A percentile compares a stretch with the other conserved stretches of the same genome.
These are phyloP conservation scores for Russula lepida DNA, from an alignment of 768 basidiomycete genomes.

Conservation along the genomic window DNA sequence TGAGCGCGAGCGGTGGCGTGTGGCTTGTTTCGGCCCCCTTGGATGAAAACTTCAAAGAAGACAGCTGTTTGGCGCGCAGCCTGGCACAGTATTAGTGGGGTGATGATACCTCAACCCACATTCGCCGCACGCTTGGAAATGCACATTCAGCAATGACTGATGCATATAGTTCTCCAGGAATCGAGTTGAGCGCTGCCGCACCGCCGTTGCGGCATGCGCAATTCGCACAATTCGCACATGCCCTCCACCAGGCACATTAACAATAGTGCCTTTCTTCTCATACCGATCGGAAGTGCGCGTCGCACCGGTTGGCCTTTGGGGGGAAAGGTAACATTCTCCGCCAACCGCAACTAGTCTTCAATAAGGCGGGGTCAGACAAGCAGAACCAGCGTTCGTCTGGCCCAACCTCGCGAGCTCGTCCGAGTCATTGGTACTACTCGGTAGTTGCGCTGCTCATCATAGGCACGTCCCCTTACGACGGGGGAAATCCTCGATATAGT, in stretches of 20 bases:
- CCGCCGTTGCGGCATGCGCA: conserved; percentile 91
- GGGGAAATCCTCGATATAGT: conserved; percentile 84
- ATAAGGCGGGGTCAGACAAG: conserved; percentile 84
- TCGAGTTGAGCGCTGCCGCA: conserved; percentile 62
- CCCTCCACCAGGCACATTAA: conserved; percentile 82
- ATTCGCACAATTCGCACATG: conserved; percentile 93
- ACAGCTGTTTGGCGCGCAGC: conserved; percentile 67
- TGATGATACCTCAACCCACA: neutral
- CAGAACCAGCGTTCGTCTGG: conserved; percentile 99
- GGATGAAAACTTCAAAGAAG: conserved; percentile 79
- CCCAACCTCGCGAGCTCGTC: conserved; percentile 69
- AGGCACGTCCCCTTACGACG: conserved; percentile 46
- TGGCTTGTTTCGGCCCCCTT: too few species aligned
- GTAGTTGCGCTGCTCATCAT: conserved; percentile 26
- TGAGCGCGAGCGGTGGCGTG: too few species aligned
- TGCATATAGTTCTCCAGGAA: conserved; percentile 66
- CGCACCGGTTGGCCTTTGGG: conserved; percentile 89
- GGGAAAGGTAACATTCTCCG: conserved; percentile 82
- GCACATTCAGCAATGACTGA: conserved; percentile 77
- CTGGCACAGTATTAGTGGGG: conserved; percentile 64
- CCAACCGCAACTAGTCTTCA: conserved; percentile 94
- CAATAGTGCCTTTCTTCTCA: conserved; percentile 28
- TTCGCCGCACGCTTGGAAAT: conserved; percentile 9
- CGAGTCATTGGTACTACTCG: too few species aligned
- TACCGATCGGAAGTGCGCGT: conserved; percentile 51